A percentile compares a stretch with the other conserved stretches of the same genome.
phyloP scores from a whole-genome alignment of 176 grass and related monocot genomes.

The Areca catechu region DNA sequence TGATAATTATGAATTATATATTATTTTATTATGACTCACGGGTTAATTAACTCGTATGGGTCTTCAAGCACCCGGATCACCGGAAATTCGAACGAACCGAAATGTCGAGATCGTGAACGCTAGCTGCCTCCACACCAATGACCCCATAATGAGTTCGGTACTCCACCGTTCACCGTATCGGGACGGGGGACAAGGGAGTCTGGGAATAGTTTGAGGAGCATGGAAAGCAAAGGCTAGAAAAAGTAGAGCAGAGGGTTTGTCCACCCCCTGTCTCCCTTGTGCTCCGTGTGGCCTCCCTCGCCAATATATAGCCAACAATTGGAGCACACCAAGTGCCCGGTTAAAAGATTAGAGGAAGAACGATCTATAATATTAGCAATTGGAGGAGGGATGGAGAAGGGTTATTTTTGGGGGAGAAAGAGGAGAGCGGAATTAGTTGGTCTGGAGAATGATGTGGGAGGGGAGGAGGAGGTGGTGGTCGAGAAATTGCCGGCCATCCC shows the following conservation, averaged over 20 bases:
- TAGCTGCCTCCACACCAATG: neutral
- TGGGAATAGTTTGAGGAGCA: neutral
- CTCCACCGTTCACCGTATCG: conserved; percentile 22
- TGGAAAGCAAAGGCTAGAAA: conserved; percentile 20
- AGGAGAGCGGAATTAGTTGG: conserved; percentile 48
- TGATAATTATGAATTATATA: too few relatives aligned
- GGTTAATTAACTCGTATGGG: too few relatives aligned
- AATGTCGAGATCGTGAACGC: too few relatives aligned
- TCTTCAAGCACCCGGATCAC: too few relatives aligned
- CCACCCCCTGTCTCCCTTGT: conserved; percentile 29
- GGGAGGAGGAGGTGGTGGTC: neutral
- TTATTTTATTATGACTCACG: too few relatives aligned
- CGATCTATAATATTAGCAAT: too few relatives aligned
- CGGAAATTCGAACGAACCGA: too few relatives aligned
- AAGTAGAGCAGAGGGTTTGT: conserved; percentile 52
- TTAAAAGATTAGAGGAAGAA: too few relatives aligned
- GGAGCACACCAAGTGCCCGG: too few relatives aligned
- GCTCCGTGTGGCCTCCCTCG: conserved; percentile 24
- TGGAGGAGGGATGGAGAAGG: conserved; percentile 21
- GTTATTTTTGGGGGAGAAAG: conserved; percentile 28
- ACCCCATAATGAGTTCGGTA: conserved; percentile 26
- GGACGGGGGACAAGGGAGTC: conserved; percentile 5
- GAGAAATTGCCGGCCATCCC: neutral
- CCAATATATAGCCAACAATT: conserved; percentile 18
- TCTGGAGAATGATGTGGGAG: conserved; percentile 12